A percentile compares a stretch with the other conserved stretches of the same genome.
phyloP scores from a whole-genome alignment of 768 basidiomycete species.

The Rhizopogon sp. region DNA sequence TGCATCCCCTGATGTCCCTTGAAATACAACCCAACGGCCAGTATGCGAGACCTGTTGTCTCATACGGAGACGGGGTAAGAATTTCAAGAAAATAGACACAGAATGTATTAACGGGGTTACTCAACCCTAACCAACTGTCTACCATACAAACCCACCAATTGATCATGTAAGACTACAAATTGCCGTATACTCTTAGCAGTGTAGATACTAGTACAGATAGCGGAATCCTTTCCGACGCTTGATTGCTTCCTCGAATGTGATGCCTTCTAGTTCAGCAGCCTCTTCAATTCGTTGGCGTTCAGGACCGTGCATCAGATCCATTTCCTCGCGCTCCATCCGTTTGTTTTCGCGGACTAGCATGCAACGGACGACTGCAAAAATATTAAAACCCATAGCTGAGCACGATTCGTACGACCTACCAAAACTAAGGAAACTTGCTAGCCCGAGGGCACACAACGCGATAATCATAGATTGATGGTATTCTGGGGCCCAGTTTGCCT shows the following conservation, averaged over 20 bases:
- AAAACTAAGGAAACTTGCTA: constrained; percentile 29
- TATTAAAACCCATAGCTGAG: neutral
- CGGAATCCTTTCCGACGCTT: constrained; percentile 53
- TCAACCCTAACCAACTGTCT: neutral
- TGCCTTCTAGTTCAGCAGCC: constrained; percentile 53
- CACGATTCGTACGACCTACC: constrained; percentile 17
- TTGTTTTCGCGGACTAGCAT: constrained; percentile 46
- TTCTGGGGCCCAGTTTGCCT: constrained; percentile 50
- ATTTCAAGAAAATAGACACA: neutral
- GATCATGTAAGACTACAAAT: neutral
- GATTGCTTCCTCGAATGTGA: constrained; percentile 56
- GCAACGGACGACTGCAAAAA: constrained; percentile 32
- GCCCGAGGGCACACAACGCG: constrained; percentile 29
- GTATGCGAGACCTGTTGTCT: neutral
- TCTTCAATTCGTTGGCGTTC: constrained; percentile 48
- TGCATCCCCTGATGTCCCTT: too few relatives aligned
- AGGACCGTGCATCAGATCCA: constrained; percentile 37
- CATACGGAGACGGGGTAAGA: neutral
- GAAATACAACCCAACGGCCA: too few relatives aligned
- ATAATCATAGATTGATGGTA: constrained; percentile 64
- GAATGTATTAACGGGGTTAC: neutral
- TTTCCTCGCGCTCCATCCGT: constrained; percentile 45
- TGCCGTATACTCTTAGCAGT: neutral
- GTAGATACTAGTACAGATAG: constrained; percentile 38
- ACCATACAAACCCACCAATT: neutral